A percentile compares a stretch with the other conserved stretches of the same genome.
Conservation (phyloP, 768 basidiomycete genomes). For the Mycena alexandri region DNA sequence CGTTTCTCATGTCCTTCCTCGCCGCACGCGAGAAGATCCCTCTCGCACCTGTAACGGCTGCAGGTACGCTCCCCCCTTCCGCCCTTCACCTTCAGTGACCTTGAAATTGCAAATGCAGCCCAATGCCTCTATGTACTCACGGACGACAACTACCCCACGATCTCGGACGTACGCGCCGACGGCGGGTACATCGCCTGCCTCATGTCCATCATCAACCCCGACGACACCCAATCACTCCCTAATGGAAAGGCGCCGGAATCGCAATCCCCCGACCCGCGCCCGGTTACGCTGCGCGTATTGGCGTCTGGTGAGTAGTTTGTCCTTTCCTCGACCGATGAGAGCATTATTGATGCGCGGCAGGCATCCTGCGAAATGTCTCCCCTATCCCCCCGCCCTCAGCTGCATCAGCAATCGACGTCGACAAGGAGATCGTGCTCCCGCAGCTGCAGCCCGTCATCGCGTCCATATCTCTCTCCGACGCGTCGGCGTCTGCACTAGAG, state of each 20-base stretch:
- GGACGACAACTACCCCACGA: conserved; percentile 87
- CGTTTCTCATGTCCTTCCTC: conserved; percentile 93
- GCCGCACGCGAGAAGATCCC: conserved; percentile 78
- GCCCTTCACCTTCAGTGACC: neutral
- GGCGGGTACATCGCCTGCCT: conserved; percentile 74
- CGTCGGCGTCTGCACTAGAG: conserved; percentile 62
- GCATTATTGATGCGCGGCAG: conserved; percentile 49
- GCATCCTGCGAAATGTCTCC: conserved; percentile 81
- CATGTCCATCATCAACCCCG: conserved; percentile 67
- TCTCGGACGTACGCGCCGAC: conserved; percentile 72
- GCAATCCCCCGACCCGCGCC: conserved; percentile 61
- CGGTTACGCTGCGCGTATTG: conserved; percentile 71
- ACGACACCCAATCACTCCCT: conserved; percentile 47
- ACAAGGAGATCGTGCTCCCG: conserved; percentile 79
- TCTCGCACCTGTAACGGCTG: conserved; percentile 78
- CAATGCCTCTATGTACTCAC: conserved; percentile 95
- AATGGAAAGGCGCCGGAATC: conserved; percentile 51
- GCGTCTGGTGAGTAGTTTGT: conserved; percentile 68
- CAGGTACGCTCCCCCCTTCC: conserved; percentile 64
- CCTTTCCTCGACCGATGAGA: neutral
- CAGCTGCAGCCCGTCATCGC: conserved; percentile 76
- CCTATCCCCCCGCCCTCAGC: conserved; percentile 80
- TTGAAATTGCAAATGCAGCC: conserved; percentile 56
- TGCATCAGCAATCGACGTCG: conserved; percentile 73
- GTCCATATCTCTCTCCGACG: conserved; percentile 66